phyloP scores from a whole-genome alignment of 305 asterid species.

The Salvia sclarea region DNA sequence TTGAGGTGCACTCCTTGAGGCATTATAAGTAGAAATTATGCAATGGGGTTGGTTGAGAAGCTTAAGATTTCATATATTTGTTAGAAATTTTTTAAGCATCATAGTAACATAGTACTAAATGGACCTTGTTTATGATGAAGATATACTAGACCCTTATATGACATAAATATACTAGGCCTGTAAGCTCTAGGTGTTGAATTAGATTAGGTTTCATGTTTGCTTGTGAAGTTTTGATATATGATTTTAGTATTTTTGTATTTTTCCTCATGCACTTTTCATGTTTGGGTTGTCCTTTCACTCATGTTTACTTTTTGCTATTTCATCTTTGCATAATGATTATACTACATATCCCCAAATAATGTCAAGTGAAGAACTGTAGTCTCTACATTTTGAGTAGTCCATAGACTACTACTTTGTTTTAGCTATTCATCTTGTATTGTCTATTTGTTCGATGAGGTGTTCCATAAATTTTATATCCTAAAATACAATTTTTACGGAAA shows the following conservation, averaged over 20 bases:
- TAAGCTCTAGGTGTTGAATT: neutral
- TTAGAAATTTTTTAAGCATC: neutral
- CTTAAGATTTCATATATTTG: neutral
- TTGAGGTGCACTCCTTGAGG: neutral
- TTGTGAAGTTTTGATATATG: neutral
- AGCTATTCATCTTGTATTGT: too few relatives aligned
- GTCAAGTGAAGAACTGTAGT: too few relatives aligned
- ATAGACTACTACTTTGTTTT: too few relatives aligned
- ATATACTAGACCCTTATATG: too few relatives aligned
- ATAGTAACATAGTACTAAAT: neutral
- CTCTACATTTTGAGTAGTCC: too few relatives aligned
- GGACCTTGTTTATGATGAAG: too few relatives aligned
- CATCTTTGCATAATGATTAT: too few relatives aligned
- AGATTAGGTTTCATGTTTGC: neutral
- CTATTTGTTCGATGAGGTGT: neutral
- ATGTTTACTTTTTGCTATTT: too few relatives aligned
- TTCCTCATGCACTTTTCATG: neutral
- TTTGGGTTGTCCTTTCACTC: neutral
- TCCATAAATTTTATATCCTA: neutral
- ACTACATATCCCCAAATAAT: too few relatives aligned
- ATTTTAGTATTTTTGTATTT: neutral
- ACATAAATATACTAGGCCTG: too few relatives aligned
- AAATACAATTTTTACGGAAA: neutral
- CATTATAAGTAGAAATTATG: neutral
- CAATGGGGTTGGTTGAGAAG: neutral